Percentiles rank a stretch among this genome's conserved stretches.
These are phyloP conservation scores for Aeschynomene evenia DNA, from an alignment of 306 rosid species.

Conservation along the genomic window DNA sequence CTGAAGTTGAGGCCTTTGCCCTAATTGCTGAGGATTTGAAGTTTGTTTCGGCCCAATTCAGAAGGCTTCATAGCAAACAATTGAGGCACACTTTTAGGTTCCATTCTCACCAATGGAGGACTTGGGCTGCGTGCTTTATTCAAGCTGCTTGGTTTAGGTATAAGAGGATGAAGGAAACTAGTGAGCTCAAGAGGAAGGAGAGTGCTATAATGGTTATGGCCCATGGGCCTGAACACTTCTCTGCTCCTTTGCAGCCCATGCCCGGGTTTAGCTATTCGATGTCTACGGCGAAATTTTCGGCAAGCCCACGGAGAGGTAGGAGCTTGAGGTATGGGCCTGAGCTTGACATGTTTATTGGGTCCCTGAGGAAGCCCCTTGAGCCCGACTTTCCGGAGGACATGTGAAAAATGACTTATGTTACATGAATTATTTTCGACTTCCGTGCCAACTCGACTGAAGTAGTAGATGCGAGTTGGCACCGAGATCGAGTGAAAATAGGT, in stretches of 20 bases:
- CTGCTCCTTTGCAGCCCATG: slow-evolving; percentile 41
- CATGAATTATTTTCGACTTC: too few relatives aligned
- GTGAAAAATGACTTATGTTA: too few relatives aligned
- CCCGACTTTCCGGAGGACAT: slow-evolving; percentile 49
- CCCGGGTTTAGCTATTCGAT: not conserved
- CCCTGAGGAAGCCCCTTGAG: slow-evolving; percentile 56
- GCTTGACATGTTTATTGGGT: slow-evolving; percentile 37
- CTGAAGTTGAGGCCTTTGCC: slow-evolving; percentile 65
- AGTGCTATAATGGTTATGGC: not conserved
- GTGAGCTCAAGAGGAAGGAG: slow-evolving; percentile 43
- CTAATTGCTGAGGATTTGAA: slow-evolving; percentile 52
- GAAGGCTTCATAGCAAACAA: slow-evolving; percentile 56
- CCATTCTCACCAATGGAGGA: slow-evolving; percentile 53
- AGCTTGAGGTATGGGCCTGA: slow-evolving; percentile 44
- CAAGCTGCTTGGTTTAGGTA: slow-evolving; percentile 68
- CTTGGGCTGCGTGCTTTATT: slow-evolving; percentile 66
- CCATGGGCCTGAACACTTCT: slow-evolving; percentile 28
- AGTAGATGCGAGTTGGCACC: too few relatives aligned
- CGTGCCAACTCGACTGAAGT: too few relatives aligned
- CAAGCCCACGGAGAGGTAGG: slow-evolving; percentile 42
- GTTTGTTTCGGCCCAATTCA: slow-evolving; percentile 54
- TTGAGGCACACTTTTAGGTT: slow-evolving; percentile 49
- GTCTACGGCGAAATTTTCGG: slow-evolving; percentile 33
- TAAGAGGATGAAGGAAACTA: slow-evolving; percentile 41
- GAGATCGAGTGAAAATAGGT: too few relatives aligned